Base-by-base conservation (phyloP, 805 yeast genomes). In the Lipomyces starkeyi region DNA sequence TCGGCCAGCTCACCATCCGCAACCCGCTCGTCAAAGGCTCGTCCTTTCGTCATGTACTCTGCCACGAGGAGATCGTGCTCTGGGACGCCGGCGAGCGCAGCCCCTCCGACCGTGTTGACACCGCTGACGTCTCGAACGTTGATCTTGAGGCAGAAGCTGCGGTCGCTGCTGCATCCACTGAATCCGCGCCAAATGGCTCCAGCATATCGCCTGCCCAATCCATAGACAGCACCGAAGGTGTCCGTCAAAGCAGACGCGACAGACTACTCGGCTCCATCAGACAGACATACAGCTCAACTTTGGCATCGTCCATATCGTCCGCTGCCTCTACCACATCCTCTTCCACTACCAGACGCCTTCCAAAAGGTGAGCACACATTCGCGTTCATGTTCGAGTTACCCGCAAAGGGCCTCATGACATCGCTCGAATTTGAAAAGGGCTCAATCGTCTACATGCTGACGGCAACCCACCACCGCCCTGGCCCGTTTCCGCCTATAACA, bases 301-400 rank as follows among this genome's bases (percentile, higher is more conserved):
- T 52, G 27, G 32, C 29, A 35, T 1, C 49, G 7, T n/a, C 29
- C 13, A 20, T 34, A 17, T 5, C 47, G 59, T 20, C 59, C 32
- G 59, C 49, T 13, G 17, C 59, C 17, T 25, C 43, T 2, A 11
- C 32, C 17, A n/a, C 47, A 17, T 20, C 59, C 22, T 17, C 59
- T 2, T 17, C 20, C 20, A 9, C 37, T 17, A 11, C 8, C 59
- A 37, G 27, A 25, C 34, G 66, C 27, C 64, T 69, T 6, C 65
- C 72, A 17, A 71, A 73, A 74, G 97, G 97, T 55, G 94, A 91
- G 75, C 97, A 93, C 78, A 80, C 91, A 47, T 93, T 93, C 76
- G 97, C 97, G 25, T 93, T 93, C 75, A 86, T 89, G 59, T 90
- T 93, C 56, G 88, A 86, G 73, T 82, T 93, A n/a, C 97, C 97